phyloP scores from a whole-genome alignment of 164 flowering plant genomes.

The Berberis thunbergii region DNA sequence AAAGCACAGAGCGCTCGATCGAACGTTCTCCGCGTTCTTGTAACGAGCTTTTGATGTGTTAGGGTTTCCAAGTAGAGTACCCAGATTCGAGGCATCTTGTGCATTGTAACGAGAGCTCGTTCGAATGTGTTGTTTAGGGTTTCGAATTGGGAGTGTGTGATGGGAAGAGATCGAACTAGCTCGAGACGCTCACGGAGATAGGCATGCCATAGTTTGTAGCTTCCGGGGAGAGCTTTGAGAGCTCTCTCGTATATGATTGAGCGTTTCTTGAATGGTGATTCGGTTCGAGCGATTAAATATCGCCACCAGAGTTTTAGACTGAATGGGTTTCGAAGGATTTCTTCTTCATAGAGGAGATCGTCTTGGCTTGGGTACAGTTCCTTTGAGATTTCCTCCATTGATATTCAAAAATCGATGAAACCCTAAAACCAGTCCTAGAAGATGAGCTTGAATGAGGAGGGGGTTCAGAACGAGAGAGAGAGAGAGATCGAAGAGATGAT shows the following conservation, averaged over 20 bases:
- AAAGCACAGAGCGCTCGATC: conserved; percentile 85
- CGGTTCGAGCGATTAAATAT: conserved; percentile 52
- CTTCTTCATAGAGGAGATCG: conserved; percentile 79
- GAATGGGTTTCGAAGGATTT: conserved; percentile 74
- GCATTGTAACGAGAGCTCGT: conserved; percentile 85
- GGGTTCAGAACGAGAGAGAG: conserved; percentile 26
- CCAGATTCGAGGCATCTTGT: conserved; percentile 96
- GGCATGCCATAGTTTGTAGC: conserved; percentile 95
- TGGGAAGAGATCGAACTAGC: conserved; percentile 46
- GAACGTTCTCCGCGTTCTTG: conserved; percentile 54
- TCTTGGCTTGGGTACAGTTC: conserved; percentile 62
- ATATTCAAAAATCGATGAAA: no score
- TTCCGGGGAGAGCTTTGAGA: conserved; percentile 78
- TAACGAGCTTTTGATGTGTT: conserved; percentile 55
- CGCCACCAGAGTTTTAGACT: conserved; percentile 88
- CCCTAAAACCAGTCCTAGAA: background rate
- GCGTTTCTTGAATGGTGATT: conserved; percentile 62
- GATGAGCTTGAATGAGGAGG: background rate
- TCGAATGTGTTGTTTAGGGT: conserved; percentile 86
- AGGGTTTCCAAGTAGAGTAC: conserved; percentile 60
- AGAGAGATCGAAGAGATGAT: no score
- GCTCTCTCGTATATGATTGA: conserved; percentile 76
- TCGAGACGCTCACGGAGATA: conserved; percentile 82
- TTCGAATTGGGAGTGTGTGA: conserved; percentile 45
- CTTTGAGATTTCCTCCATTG: conserved; percentile 24